phyloP scores from a whole-genome alignment of 2,329 filamentous ascomycete genomes.

The Arthrobotrys conoides region DNA sequence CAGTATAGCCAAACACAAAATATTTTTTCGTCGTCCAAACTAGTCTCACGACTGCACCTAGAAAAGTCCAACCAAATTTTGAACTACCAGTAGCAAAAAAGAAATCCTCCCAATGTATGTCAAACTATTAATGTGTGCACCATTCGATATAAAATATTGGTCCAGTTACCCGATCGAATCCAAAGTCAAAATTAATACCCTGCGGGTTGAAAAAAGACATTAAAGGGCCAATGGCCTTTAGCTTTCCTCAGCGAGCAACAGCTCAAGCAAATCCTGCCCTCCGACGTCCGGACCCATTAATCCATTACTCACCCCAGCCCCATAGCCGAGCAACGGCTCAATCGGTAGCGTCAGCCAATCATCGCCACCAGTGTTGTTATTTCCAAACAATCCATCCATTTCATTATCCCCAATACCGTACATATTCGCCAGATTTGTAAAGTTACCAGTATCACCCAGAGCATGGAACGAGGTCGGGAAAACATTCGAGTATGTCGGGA shows the following conservation, averaged over 20 bases:
- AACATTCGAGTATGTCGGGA: conserved; percentile 51
- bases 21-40: not conserved
- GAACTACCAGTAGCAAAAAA: conserved; percentile 1
- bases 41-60: too few species aligned
- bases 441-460: conserved; percentile 49
- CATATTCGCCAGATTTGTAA: conserved; percentile 57
- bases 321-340: conserved; percentile 70
- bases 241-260: conserved; percentile 61
- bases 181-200: not conserved
- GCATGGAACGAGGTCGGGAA: conserved; percentile 57
- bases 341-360: conserved; percentile 72
- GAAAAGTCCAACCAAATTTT: conserved; percentile 6
- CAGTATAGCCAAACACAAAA: not conserved
- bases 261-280: conserved; percentile 77
- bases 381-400: conserved; percentile 54
- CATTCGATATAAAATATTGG: not conserved
- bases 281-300: conserved; percentile 74
- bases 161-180: not conserved
- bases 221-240: conserved; percentile 5
- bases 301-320: conserved; percentile 70
- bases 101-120: not conserved
- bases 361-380: conserved; percentile 63
- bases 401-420: conserved; percentile 56
- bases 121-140: not conserved
- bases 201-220: too few species aligned